Conservation (phyloP, 768 basidiomycete genomes). For the Auricularia cornea region DNA sequence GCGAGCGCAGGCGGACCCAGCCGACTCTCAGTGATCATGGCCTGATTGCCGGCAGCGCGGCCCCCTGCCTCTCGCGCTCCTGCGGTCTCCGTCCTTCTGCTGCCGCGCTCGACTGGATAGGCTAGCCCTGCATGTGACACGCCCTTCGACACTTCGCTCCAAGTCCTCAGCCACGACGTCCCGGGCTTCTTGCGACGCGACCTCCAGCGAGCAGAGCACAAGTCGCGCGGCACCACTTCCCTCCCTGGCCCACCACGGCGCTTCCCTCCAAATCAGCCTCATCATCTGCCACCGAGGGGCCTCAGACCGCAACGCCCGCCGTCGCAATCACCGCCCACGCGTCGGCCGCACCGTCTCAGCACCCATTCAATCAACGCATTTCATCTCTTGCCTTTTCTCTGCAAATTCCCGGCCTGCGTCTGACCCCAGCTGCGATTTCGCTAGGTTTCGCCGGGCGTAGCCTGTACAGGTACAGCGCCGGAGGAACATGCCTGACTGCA, state of each 20-base stretch:
- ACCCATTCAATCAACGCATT: too few species aligned
- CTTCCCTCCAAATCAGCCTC: not conserved
- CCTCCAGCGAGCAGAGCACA: not conserved
- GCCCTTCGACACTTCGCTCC: not conserved
- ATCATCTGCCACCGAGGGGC: not conserved
- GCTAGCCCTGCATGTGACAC: not conserved
- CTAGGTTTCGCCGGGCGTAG: not conserved
- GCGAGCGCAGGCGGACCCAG: not conserved
- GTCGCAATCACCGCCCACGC: not conserved
- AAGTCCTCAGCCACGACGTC: not conserved
- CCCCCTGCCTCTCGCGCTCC: not conserved
- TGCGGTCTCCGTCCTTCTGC: not conserved
- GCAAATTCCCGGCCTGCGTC: too few species aligned
- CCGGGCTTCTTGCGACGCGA: not conserved
- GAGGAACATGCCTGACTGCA: too few species aligned
- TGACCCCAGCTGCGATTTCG: too few species aligned
- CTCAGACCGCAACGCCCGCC: too few species aligned
- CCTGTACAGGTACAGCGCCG: not conserved
- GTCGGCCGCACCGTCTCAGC: not conserved
- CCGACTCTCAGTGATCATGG: not conserved
- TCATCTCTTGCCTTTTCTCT: too few species aligned
- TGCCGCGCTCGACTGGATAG: not conserved
- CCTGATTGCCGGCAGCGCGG: not conserved
- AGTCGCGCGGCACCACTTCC: not conserved
- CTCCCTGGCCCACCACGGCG: too few species aligned